Evolutionary conservation across 495 filamentous ascomycete genomes (phyloP).

Genomic region (Beverwykella pulmonaria): DNA sequence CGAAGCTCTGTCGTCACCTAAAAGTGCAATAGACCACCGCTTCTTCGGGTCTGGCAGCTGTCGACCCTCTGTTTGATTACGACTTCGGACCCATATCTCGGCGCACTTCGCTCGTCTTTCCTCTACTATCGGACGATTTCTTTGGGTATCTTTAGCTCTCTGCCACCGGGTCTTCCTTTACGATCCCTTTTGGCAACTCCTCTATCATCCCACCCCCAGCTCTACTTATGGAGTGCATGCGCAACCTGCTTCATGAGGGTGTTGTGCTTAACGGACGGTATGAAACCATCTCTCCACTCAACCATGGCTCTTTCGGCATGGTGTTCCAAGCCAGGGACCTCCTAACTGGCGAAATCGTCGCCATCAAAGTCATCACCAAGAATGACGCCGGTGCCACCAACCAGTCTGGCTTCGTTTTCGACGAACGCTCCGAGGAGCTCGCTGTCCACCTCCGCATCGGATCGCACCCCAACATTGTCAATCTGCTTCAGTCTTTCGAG

Average conservation of each 20-base stretch:
- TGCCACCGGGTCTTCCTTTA: constrained; percentile 24
- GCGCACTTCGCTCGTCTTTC: not conserved
- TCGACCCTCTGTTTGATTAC: constrained; percentile 35
- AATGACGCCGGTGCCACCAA: constrained; percentile 57
- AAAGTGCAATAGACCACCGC: constrained; percentile 38
- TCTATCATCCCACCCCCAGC: constrained; percentile 1
- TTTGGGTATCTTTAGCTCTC: constrained; percentile 14
- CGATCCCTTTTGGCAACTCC: constrained; percentile 15
- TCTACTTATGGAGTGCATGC: constrained; percentile 49
- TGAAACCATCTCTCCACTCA: constrained; percentile 87
- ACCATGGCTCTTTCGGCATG: constrained; percentile 98
- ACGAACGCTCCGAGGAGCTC: constrained; percentile 87
- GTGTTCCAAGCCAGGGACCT: constrained; percentile 89
- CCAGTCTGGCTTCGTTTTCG: constrained; percentile 59
- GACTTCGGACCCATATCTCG: constrained; percentile 8
- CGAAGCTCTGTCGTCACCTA: constrained; percentile 35
- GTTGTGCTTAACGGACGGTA: constrained; percentile 63
- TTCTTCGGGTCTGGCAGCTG: constrained; percentile 24
- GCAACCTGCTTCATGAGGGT: constrained; percentile 46
- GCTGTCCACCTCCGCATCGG: constrained; percentile 76
- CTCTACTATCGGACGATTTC: not conserved
- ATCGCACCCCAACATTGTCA: constrained; percentile 89
- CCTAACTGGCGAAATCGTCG: constrained; percentile 73
- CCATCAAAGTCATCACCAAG: constrained; percentile 94
- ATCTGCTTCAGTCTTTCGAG: constrained; percentile 87